These are phyloP conservation scores for Barnettozyma botsteinii DNA, from an alignment of 805 yeast genomes.

Conservation along the genomic window DNA sequence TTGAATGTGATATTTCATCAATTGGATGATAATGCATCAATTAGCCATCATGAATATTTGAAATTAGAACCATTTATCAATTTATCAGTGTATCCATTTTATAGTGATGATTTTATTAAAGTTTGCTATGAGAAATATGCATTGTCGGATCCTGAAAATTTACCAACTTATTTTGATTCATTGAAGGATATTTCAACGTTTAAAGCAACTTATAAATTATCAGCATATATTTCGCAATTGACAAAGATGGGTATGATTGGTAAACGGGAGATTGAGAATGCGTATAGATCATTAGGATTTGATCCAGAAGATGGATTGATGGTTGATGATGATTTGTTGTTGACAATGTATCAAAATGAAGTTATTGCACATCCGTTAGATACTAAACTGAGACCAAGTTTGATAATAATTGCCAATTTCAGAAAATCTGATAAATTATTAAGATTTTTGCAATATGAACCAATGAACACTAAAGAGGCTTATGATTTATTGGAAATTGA, in stretches of 20 bases:
- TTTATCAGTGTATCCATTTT: constrained; percentile 44
- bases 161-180: constrained; percentile 54
- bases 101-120: constrained; percentile 43
- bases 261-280: constrained; percentile 38
- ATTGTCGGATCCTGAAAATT: constrained; percentile 37
- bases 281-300: constrained; percentile 32
- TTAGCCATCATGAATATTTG: constrained; percentile 21
- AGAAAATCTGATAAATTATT: constrained; percentile 32
- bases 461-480: constrained; percentile 43
- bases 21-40: constrained; percentile 27
- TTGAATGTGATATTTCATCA: constrained; percentile 26
- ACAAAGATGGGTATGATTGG: constrained; percentile 50
- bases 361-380: constrained; percentile 14
- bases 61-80: constrained; percentile 34
- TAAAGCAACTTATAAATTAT: constrained; percentile 41
- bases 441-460: constrained; percentile 42
- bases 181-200: constrained; percentile 44
- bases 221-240: constrained; percentile 38
- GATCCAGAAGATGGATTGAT: constrained; percentile 25
- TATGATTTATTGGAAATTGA: constrained; percentile 46
- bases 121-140: constrained; percentile 40
- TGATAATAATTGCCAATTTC: constrained; percentile 33
- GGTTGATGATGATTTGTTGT: constrained; percentile 25
- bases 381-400: constrained; percentile 32
- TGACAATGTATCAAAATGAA: constrained; percentile 31